These are phyloP conservation scores for Eimeria zaria DNA, from an alignment of 169 alveolate species.

Conservation along the genomic window DNA sequence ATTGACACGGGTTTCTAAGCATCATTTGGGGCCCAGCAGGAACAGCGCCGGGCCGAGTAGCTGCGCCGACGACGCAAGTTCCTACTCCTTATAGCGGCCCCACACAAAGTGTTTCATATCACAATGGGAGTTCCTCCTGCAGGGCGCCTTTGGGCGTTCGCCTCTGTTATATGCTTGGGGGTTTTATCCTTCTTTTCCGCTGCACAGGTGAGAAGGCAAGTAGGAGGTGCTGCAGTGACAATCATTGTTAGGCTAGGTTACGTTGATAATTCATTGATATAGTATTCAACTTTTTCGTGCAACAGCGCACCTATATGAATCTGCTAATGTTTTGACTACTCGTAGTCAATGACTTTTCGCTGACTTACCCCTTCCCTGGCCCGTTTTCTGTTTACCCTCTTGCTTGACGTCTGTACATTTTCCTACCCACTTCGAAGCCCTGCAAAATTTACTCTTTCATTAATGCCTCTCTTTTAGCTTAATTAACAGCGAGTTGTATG, in stretches of 20 bases:
- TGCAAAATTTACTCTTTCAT: not conserved
- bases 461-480: not conserved
- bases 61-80: not conserved
- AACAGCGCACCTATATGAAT: not conserved
- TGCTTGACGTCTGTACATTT: not conserved
- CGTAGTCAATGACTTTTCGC: no score
- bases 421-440: not conserved
- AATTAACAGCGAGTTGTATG: not conserved
- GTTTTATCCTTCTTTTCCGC: not conserved
- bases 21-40: not conserved
- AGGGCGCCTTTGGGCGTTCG: not conserved
- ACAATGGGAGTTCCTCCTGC: not conserved
- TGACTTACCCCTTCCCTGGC: not conserved
- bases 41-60: constrained; percentile 7
- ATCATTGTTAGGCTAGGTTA: no score
- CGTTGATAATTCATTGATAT: no score
- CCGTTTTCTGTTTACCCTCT: not conserved
- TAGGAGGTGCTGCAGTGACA: not conserved
- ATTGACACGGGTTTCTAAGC: not conserved
- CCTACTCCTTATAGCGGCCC: not conserved
- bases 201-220: constrained; percentile 10
- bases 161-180: not conserved
- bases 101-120: not conserved
- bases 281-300: not conserved
- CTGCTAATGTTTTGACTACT: not conserved